Conservation (phyloP, 768 basidiomycete species). For the Auricularia sp. region DNA sequence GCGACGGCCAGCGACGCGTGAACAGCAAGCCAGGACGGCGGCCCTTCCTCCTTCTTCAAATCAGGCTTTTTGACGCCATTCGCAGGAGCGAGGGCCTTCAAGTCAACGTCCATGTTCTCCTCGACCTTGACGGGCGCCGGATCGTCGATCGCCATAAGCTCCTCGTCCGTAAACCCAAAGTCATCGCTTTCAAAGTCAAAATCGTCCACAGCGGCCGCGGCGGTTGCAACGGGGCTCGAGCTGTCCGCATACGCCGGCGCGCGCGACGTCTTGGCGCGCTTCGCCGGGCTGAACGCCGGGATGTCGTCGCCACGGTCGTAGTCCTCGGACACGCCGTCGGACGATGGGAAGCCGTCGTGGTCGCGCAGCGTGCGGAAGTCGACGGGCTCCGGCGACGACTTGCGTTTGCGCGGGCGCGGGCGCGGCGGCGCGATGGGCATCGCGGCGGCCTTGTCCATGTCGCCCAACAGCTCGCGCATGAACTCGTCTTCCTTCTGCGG, state of each 20-base stretch:
- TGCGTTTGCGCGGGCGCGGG: constrained; percentile 12
- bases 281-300: constrained; percentile 53
- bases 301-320: constrained; percentile 51
- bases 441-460: constrained; percentile 41
- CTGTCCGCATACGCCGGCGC: neutral
- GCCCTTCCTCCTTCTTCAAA: constrained; percentile 31
- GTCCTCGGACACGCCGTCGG: constrained; percentile 40
- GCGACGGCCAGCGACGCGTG: constrained; percentile 63
- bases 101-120: constrained; percentile 14
- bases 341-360: constrained; percentile 32
- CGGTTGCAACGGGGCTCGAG: neutral
- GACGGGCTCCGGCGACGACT: constrained; percentile 8
- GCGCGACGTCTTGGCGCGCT: constrained; percentile 41
- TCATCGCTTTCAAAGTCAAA: constrained; percentile 13
- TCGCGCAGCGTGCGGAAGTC: constrained; percentile 18
- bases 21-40: constrained; percentile 62
- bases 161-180: constrained; percentile 12
- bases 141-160: constrained; percentile 16
- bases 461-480: constrained; percentile 71
- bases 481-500: constrained; percentile 82
- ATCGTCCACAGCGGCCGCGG: neutral
- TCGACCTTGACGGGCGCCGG: constrained; percentile 14
- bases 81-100: constrained; percentile 15
- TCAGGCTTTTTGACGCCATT: too few species aligned
- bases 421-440: constrained; percentile 17